These are phyloP conservation scores for Pestalotiopsis sp. DNA, from an alignment of 2,329 filamentous ascomycete genomes.

Conservation along the genomic window DNA sequence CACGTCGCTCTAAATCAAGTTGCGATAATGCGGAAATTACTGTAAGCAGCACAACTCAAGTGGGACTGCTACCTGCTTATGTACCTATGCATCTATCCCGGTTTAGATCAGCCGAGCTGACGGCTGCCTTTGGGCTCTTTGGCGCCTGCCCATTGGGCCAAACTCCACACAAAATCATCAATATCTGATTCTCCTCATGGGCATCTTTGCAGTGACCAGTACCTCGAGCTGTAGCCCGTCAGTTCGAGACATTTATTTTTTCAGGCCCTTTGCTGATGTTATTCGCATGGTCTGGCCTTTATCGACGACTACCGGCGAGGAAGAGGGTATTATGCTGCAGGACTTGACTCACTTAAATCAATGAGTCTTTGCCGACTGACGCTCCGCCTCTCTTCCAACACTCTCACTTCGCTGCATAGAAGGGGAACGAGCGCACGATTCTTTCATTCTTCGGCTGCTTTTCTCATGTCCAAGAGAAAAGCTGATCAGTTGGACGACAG, in stretches of 20 bases:
- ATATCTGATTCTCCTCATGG: not conserved
- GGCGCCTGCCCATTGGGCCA: not conserved
- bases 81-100: not conserved
- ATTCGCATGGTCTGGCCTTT: not conserved
- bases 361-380: conserved; percentile 7
- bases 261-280: not conserved
- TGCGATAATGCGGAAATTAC: too few relatives aligned
- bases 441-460: conserved; percentile 3
- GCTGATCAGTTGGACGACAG: conserved; percentile 22
- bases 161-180: not conserved
- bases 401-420: not conserved
- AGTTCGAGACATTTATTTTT: not conserved
- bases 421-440: not conserved
- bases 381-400: not conserved
- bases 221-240: not conserved
- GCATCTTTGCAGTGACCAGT: not conserved
- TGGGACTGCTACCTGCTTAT: too few relatives aligned
- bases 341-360: conserved; percentile 9
- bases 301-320: not conserved
- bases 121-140: too few relatives aligned
- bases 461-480: conserved; percentile 34
- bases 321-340: not conserved
- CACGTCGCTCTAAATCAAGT: too few relatives aligned
- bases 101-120: too few relatives aligned
- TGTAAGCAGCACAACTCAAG: too few relatives aligned